A percentile compares a stretch with the other conserved stretches of the same genome.
phyloP scores from a whole-genome alignment of 768 basidiomycete species.

The Russula vinacea region DNA sequence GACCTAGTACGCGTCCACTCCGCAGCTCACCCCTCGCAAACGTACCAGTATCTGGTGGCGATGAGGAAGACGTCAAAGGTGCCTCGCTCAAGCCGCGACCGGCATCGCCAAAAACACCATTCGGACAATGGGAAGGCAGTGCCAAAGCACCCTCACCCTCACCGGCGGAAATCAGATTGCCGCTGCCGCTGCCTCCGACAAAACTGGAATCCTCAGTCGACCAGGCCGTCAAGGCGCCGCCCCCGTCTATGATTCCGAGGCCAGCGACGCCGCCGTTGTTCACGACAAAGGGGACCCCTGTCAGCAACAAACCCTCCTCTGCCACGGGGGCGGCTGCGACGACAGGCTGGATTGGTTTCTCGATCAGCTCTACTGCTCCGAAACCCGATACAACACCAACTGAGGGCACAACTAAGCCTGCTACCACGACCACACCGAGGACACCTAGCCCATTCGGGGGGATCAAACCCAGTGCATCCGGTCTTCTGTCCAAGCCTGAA shows the following conservation, averaged over 20 bases:
- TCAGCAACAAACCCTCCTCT: not conserved
- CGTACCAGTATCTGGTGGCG: constrained; percentile 44
- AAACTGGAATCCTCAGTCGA: constrained; percentile 8
- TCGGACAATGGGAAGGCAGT: constrained; percentile 33
- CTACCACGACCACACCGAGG: not conserved
- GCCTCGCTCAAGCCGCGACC: constrained; percentile 37
- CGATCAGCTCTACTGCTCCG: not conserved
- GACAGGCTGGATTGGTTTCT: not conserved
- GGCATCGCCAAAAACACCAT: constrained; percentile 42
- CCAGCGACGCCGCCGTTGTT: constrained; percentile 46
- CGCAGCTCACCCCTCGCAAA: constrained; percentile 77
- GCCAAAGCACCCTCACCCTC: not conserved
- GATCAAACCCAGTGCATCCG: not conserved
- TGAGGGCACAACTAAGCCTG: constrained; percentile 3
- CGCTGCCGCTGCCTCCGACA: constrained; percentile 12
- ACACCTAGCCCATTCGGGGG: not conserved
- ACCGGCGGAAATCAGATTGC: not conserved
- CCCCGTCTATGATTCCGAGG: constrained; percentile 35
- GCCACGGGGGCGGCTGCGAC: not conserved
- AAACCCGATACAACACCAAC: constrained; percentile 3
- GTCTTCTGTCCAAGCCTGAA: constrained; percentile 18
- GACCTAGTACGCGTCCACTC: constrained; percentile 61
- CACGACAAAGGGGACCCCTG: not conserved
- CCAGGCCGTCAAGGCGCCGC: constrained; percentile 6
- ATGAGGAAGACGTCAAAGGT: constrained; percentile 42